Conservation (phyloP, 192 early-diverging fungal genomes). For the Podila clonocystis region DNA sequence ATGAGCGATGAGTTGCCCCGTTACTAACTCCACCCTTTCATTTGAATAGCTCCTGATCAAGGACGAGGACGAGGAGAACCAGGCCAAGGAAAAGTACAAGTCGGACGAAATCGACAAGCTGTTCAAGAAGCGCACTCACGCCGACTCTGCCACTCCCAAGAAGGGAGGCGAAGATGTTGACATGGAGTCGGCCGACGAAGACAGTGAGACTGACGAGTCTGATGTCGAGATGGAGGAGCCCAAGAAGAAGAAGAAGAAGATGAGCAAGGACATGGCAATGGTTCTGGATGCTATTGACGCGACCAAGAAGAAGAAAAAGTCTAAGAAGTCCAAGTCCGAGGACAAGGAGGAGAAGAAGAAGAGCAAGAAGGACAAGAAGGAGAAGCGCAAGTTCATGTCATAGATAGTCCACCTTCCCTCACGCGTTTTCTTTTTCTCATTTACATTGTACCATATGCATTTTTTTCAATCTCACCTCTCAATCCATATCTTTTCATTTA, state of each 20-base stretch:
- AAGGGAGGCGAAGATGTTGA: conserved; percentile 13
- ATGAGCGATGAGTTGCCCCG: background rate
- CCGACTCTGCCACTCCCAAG: conserved; percentile 9
- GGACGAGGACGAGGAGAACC: conserved; percentile 45
- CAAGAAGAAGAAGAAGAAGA: conserved; percentile 59
- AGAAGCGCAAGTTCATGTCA: conserved; percentile 55
- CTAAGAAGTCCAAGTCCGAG: conserved; percentile 54
- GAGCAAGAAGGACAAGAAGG: conserved; percentile 49
- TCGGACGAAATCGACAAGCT: conserved; percentile 62
- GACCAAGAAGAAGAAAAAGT: conserved; percentile 61
- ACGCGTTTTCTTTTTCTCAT: background rate
- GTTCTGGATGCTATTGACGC: conserved; percentile 67
- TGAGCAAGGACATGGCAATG: conserved; percentile 57
- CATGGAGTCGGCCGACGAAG: conserved; percentile 32
- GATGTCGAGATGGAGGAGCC: conserved; percentile 29
- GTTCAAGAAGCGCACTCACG: conserved; percentile 56
- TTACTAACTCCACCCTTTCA: background rate
- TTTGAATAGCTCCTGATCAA: conserved; percentile 28
- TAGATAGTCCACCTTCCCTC: background rate
- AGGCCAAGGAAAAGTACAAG: conserved; percentile 51
- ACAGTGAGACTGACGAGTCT: conserved; percentile 10
- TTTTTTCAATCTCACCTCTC: background rate
- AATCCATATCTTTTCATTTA: conserved; percentile 8
- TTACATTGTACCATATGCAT: background rate
- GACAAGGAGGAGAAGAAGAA: conserved; percentile 46